Conservation (phyloP, 768 basidiomycete species). For the Podaxis pistillaris region DNA sequence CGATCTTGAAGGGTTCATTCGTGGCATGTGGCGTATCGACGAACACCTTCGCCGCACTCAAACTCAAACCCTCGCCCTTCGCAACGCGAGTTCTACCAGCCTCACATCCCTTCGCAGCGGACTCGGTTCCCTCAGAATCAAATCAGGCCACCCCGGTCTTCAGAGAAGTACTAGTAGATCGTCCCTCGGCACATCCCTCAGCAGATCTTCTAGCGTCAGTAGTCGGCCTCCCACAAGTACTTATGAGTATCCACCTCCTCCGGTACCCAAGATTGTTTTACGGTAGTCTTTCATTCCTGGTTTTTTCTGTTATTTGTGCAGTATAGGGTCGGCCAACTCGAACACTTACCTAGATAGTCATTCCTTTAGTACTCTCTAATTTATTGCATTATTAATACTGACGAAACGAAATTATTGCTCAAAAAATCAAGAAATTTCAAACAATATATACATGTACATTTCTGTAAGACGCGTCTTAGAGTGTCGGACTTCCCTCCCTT, state of each 20-base stretch:
- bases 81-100: constrained; percentile 10
- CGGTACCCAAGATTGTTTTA: constrained; percentile 6
- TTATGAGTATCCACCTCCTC: constrained; percentile 8
- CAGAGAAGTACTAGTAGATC: constrained; percentile 5
- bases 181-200: constrained; percentile 2
- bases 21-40: constrained; percentile 86
- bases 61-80: constrained; percentile 21
- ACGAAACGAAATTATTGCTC: background rate
- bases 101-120: constrained; percentile 11
- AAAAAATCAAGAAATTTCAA: background rate
- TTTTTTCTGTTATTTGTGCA: background rate
- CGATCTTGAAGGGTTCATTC: constrained; percentile 63
- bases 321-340: background rate
- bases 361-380: background rate
- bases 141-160: background rate
- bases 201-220: constrained; percentile 6
- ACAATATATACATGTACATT: constrained; percentile 6
- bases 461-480: constrained; percentile 21
- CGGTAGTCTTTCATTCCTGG: background rate
- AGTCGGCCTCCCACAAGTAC: background rate
- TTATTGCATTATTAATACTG: constrained; percentile 2
- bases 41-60: constrained; percentile 73
- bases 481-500: constrained; percentile 43
- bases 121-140: constrained; percentile 3
- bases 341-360: constrained; percentile 3